Evolutionary conservation across 2,329 filamentous ascomycete species (phyloP).

Genomic region (Helminthosporium solani): DNA sequence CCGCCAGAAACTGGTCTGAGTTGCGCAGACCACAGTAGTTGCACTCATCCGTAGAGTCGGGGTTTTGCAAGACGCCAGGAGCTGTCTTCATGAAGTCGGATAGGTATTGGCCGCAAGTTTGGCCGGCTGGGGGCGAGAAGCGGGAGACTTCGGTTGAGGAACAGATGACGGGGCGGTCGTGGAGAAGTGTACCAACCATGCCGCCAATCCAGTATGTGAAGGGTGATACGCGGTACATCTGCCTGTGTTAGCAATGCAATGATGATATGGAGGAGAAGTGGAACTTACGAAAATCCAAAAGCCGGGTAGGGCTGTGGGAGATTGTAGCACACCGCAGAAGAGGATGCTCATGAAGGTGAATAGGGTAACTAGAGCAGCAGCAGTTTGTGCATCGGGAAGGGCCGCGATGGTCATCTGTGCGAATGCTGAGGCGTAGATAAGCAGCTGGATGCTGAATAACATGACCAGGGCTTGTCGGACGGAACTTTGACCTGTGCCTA

Average conservation of each 20-base stretch:
- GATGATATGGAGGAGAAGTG: not conserved
- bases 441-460: slow-evolving; percentile 64
- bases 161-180: slow-evolving; percentile 51
- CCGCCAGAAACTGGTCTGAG: slow-evolving; percentile 50
- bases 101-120: slow-evolving; percentile 49
- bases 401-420: slow-evolving; percentile 72
- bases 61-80: slow-evolving; percentile 46
- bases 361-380: slow-evolving; percentile 60
- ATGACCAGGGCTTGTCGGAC: slow-evolving; percentile 60
- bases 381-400: slow-evolving; percentile 68
- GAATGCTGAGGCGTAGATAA: slow-evolving; percentile 72
- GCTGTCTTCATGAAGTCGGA: slow-evolving; percentile 37
- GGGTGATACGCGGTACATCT: slow-evolving; percentile 67
- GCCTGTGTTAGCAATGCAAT: not conserved
- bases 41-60: slow-evolving; percentile 47
- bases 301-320: slow-evolving; percentile 58
- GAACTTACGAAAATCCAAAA: slow-evolving; percentile 68
- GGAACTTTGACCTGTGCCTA: slow-evolving; percentile 43
- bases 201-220: slow-evolving; percentile 62
- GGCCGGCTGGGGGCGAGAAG: slow-evolving; percentile 41
- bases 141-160: slow-evolving; percentile 41
- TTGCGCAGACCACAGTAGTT: slow-evolving; percentile 48
- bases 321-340: slow-evolving; percentile 59
- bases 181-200: slow-evolving; percentile 43
- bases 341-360: slow-evolving; percentile 55